Base-by-base conservation (phyloP, 305 asterid genomes). In the Fraxinus ornus region DNA sequence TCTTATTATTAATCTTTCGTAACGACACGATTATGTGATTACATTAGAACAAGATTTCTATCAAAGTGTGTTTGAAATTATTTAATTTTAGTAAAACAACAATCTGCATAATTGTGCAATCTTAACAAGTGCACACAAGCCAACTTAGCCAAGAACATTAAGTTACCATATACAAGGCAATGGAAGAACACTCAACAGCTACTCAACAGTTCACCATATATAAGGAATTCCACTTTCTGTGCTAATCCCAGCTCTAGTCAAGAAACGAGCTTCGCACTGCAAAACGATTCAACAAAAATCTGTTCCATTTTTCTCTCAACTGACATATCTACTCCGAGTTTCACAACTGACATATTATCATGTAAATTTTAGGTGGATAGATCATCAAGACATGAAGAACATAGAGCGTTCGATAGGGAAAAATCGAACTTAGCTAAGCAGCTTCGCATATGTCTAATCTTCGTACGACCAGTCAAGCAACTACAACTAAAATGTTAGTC, bases 161-260 rank as follows among this genome's bases (percentile, higher is more conserved):
- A 62, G 24, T 28, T 80, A 49, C 82, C 19, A 39, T 39, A 36
- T 71, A 39, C 7, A 19, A 66, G 24, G 39, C 21, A 79, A 26
- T 47, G n/a, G 71, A 36, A 24, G 76, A 81, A 13, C 12, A 3
- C 17, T 35, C 35, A 35, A 33, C 60, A 32, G 60, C 32, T 36
- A 66, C 26, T 24, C 26, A 24, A 24, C 26, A 24, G 26, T 24
- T 24, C 26, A 24, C 26, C 26, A 24, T 24, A 24, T 24, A 24
- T 24, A 98, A 78, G 99, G 99, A 89, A 95, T 95, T 68, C 99
- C 99, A 71, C 98, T 91, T 89, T 95, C 99, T 75, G 99, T 95
- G 91, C 99, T 95, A 78, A 95, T 93, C 79, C 98, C 99, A 75
- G 97, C 99, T 84, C 99, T 98, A 52, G 98, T 91, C 90, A 95